A percentile compares a stretch with the other conserved stretches of the same genome.
Evolutionary conservation across 306 rosid species (phyloP).

Genomic region (Purshia tridentata): DNA sequence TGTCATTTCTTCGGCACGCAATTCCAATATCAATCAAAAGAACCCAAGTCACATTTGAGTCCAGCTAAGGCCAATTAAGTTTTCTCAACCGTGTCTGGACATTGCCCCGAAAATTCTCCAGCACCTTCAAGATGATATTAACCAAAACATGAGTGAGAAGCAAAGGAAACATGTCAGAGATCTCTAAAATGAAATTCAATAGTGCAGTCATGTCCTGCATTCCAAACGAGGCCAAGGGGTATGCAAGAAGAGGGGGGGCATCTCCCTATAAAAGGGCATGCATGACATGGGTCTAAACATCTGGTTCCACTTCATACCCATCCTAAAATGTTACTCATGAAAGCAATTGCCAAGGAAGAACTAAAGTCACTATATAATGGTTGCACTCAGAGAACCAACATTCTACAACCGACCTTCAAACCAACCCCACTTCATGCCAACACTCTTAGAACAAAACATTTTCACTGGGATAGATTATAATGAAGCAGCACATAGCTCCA

Average conservation of each 20-base stretch:
- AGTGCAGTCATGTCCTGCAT: no score
- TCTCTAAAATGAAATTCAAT: background rate
- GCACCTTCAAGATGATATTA: conserved; percentile 62
- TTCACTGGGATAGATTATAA: background rate
- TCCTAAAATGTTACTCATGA: background rate
- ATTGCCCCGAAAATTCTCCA: conserved; percentile 92
- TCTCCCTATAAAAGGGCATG: background rate
- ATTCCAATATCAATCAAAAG: conserved; percentile 36
- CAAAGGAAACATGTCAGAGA: background rate
- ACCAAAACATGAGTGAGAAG: conserved; percentile 4
- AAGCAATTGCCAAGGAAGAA: background rate
- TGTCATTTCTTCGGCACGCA: conserved; percentile 58
- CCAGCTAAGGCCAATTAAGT: conserved; percentile 89
- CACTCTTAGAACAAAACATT: background rate
- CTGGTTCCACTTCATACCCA: background rate
- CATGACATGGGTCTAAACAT: background rate
- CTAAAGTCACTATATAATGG: background rate
- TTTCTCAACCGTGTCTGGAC: conserved; percentile 88
- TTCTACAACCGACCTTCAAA: no score
- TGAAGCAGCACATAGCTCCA: conserved; percentile 1
- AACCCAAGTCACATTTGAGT: conserved; percentile 55
- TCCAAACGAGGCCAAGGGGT: no score
- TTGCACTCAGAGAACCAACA: background rate
- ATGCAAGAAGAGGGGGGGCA: no score
- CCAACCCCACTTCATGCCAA: background rate